These are phyloP conservation scores for Phalaenopsis hybrid DNA, from an alignment of 116 monocot species.

Conservation along the genomic window DNA sequence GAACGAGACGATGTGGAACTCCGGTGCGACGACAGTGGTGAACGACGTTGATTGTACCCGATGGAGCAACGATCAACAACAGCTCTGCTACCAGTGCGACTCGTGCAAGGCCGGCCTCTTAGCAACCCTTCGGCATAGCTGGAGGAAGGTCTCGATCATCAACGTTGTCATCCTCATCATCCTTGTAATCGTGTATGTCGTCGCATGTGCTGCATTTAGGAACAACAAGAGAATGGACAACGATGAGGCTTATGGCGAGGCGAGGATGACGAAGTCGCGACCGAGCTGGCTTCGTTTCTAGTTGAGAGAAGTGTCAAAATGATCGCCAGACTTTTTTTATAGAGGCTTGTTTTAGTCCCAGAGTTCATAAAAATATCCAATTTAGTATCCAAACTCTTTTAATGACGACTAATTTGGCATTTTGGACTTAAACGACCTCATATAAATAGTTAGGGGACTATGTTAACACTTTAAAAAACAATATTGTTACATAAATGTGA, in stretches of 20 bases:
- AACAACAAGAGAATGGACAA: constrained; percentile 42
- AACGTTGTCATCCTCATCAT: constrained; percentile 50
- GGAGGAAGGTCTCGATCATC: constrained; percentile 56
- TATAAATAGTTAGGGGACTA: too few relatives aligned
- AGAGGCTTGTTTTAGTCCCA: too few relatives aligned
- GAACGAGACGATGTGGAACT: constrained; percentile 44
- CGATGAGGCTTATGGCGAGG: constrained; percentile 36
- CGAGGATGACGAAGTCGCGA: constrained; percentile 36
- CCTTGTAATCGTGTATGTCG: constrained; percentile 42
- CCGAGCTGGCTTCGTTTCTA: constrained; percentile 37
- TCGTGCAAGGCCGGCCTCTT: constrained; percentile 61
- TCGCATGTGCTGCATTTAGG: constrained; percentile 45
- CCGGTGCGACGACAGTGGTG: constrained; percentile 1
- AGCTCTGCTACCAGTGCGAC: constrained; percentile 47
- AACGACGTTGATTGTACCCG: constrained; percentile 34
- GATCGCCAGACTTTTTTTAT: too few relatives aligned
- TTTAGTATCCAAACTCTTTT: neutral
- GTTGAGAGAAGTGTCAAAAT: too few relatives aligned
- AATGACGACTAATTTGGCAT: too few relatives aligned
- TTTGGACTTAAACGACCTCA: too few relatives aligned
- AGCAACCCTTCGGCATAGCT: constrained; percentile 32
- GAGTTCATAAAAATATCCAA: neutral
- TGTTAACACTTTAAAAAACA: too few relatives aligned
- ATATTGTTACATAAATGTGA: too few relatives aligned
- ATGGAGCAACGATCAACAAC: constrained; percentile 60